Conservation (phyloP, 176 grass and related monocot genomes). For the Leersia perrieri region DNA sequence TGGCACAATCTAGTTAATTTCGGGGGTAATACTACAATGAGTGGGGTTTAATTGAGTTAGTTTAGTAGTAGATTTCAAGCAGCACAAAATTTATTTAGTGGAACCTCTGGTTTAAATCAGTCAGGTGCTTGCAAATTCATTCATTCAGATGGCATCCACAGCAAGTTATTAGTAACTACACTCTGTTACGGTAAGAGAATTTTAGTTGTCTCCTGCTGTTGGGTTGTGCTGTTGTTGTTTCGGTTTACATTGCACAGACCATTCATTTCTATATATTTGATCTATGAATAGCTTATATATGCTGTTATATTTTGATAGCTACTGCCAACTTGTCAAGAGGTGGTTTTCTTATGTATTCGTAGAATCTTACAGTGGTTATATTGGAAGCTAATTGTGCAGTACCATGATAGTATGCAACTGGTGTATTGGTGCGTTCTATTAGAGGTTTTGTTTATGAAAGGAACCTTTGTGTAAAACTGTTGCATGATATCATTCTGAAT, state of each 20-base stretch:
- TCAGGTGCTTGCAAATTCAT: neutral
- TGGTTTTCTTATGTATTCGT: neutral
- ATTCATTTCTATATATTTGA: neutral
- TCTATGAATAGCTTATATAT: neutral
- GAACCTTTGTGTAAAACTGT: slow-evolving; percentile 33
- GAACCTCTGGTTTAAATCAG: neutral
- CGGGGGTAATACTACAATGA: neutral
- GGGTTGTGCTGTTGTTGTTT: neutral
- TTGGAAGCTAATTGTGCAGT: neutral
- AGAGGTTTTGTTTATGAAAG: slow-evolving; percentile 33
- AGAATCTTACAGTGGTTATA: neutral
- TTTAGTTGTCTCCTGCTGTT: neutral
- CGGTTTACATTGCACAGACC: neutral
- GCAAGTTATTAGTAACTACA: too few relatives aligned
- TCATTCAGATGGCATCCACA: too few relatives aligned
- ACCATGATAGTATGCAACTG: neutral
- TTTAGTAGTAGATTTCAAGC: neutral
- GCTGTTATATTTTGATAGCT: neutral
- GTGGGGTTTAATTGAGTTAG: neutral
- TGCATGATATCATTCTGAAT: slow-evolving; percentile 39
- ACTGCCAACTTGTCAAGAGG: neutral
- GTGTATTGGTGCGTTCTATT: neutral
- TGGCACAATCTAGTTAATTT: neutral
- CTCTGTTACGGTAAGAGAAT: too few relatives aligned
- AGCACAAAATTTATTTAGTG: neutral